phyloP scores from a whole-genome alignment of 306 rosid species.

The Inga oerstediana region DNA sequence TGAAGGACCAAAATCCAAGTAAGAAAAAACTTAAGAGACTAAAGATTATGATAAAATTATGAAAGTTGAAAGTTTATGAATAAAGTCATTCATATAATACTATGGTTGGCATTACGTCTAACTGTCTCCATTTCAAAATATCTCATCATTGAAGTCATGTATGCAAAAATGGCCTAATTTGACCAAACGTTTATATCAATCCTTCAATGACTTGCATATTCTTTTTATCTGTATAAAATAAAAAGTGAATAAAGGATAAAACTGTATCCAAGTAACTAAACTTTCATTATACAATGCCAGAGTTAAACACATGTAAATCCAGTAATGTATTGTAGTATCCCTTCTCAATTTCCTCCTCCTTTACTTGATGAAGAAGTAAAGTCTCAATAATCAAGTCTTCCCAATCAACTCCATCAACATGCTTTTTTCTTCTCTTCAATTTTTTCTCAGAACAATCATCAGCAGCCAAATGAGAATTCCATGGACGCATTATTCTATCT shows the following conservation, averaged over 20 bases:
- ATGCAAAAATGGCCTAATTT: not conserved
- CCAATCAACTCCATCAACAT: constrained; percentile 54
- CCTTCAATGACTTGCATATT: not conserved
- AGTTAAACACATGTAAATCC: constrained; percentile 65
- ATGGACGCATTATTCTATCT: constrained; percentile 54
- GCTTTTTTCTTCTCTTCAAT: constrained; percentile 53
- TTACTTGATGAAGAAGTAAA: constrained; percentile 74
- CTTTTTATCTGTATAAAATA: not conserved
- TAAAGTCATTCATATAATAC: not conserved
- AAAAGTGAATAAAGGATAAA: no score
- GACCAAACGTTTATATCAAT: not conserved
- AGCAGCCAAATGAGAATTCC: constrained; percentile 25
- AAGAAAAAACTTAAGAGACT: no score
- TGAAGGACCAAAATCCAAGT: no score
- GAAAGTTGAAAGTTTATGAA: no score
- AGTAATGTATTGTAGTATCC: constrained; percentile 75
- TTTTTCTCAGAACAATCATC: constrained; percentile 29
- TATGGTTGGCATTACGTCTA: not conserved
- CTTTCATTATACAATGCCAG: constrained; percentile 35
- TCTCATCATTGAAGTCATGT: not conserved
- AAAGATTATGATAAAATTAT: no score
- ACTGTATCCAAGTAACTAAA: not conserved
- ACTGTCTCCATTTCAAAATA: not conserved
- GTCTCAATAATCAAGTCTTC: constrained; percentile 86
- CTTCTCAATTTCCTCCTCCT: constrained; percentile 81